Base-by-base conservation (phyloP, 78 protist species). In the Parvularia atlantis region DNA sequence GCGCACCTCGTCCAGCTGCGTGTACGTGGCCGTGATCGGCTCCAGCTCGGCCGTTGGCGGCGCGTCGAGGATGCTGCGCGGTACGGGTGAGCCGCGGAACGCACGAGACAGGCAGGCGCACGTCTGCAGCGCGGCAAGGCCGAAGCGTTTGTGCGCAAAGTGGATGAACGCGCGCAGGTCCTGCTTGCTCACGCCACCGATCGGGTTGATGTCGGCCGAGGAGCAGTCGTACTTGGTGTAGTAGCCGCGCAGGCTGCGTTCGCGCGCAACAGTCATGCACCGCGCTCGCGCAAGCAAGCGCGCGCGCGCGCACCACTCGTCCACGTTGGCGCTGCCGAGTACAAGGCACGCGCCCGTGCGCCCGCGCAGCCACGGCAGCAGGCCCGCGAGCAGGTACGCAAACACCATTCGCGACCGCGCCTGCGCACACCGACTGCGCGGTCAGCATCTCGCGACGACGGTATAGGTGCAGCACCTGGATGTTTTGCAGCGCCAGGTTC, bases 1-100 rank as follows among this genome's bases (percentile, higher is more conserved):
- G n/a, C n/a, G n/a, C n/a, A 0, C 85, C 59, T 86, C 89, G 71
- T 82, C 86, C 3, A 80, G 50, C 64, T 84, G 93, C 1, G 37
- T 26, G 56, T 80, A 77, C 41, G 26, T 46, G 35, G 30, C 80
- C 6, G 93, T 78, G 62, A 66, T 76, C n/a, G 93, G 93, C 61
- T 83, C 89, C 1, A 89, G 73, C 75, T 90, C 95, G n/a, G 95
- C 95, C 0, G 91, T 84, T 4, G 95, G 91, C 6, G 76, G 52
- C 6, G 94, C 89, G 0, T 20, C 76, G 39, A 65, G 63, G 1
- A 85, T 76, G 1, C n/a, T 22, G 0, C 46, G 39, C 17, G 61
- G 17, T 11, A 71, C 58, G 17, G 66, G 61, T n/a, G 48, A 61
- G 33, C 66, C 68, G 31, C 57, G 44, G 1, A 14, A 11, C 24